A percentile compares a stretch with the other conserved stretches of the same genome.
Evolutionary conservation across 305 asterid species (phyloP).

Genomic region (Striga hermonthica): DNA sequence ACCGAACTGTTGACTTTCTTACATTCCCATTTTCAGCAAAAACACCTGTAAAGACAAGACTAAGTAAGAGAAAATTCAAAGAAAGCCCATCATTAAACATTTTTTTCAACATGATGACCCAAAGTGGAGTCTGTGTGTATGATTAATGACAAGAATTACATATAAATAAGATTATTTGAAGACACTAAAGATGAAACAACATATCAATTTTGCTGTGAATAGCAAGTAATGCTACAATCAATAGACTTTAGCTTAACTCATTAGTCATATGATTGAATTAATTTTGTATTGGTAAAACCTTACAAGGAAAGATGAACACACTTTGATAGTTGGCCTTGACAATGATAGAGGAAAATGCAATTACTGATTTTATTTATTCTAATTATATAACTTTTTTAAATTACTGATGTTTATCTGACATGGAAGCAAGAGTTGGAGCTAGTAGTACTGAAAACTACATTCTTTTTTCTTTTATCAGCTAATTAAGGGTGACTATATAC

Average conservation of each 20-base stretch:
- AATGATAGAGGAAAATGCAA: no score
- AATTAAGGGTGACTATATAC: no score
- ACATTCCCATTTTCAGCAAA: conserved; percentile 39
- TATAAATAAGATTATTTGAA: conserved; percentile 42
- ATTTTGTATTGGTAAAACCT: conserved; percentile 43
- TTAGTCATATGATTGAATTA: conserved; percentile 36
- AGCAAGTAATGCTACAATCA: conserved; percentile 20
- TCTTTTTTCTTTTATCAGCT: no score
- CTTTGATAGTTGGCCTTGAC: conserved; percentile 15
- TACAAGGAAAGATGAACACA: conserved; percentile 43
- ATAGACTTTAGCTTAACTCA: conserved; percentile 67
- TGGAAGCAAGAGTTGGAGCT: no score
- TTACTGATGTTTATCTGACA: no score
- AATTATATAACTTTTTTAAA: no score
- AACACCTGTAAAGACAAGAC: conserved; percentile 34
- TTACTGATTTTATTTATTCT: no score
- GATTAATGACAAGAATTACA: conserved; percentile 17
- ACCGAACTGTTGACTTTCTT: conserved; percentile 33
- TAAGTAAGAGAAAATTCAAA: conserved; percentile 38
- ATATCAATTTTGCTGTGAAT: background rate
- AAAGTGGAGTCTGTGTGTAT: conserved; percentile 26
- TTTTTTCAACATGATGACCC: conserved; percentile 35
- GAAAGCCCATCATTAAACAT: conserved; percentile 23
- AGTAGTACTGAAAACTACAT: no score
- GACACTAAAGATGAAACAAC: conserved; percentile 35